Evolutionary conservation across 768 basidiomycete genomes (phyloP).

Genomic region (Termitomyces sp.): DNA sequence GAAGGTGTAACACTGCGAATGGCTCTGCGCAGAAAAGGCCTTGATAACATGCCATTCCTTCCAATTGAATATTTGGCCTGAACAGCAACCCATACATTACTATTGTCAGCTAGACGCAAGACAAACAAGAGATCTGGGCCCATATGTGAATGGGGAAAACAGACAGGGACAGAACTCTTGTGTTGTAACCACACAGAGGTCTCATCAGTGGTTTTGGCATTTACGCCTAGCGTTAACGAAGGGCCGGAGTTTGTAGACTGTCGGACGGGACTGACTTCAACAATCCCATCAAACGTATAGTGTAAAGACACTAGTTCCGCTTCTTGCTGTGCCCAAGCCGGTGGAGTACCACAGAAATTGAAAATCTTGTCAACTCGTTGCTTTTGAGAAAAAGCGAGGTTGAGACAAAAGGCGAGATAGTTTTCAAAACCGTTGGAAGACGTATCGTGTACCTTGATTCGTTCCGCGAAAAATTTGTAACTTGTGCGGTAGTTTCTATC

Average conservation of each 20-base stretch:
- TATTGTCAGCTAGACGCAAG: slow-evolving; percentile 26
- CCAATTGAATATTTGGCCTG: slow-evolving; percentile 34
- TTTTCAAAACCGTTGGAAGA: slow-evolving; percentile 40
- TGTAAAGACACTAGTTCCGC: slow-evolving; percentile 32
- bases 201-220: slow-evolving; percentile 27
- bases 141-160: slow-evolving; percentile 35
- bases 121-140: slow-evolving; percentile 39
- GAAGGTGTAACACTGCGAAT: slow-evolving; percentile 37
- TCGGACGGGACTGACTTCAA: slow-evolving; percentile 24
- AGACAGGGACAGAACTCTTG: slow-evolving; percentile 24
- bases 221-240: slow-evolving; percentile 30
- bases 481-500: slow-evolving; percentile 26
- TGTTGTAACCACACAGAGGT: slow-evolving; percentile 31
- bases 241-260: slow-evolving; percentile 25
- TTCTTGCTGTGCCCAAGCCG: slow-evolving; percentile 29
- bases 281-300: slow-evolving; percentile 18
- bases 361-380: slow-evolving; percentile 30
- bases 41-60: slow-evolving; percentile 23
- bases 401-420: slow-evolving; percentile 36
- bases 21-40: slow-evolving; percentile 26
- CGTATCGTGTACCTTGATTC: slow-evolving; percentile 24
- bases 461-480: slow-evolving; percentile 32
- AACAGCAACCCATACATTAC: slow-evolving; percentile 35
- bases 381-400: slow-evolving; percentile 27
- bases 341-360: slow-evolving; percentile 23